Evolutionary conservation across 2,329 filamentous ascomycete genomes (phyloP), one percentile per base, ranked within the genome.

Genomic region (Fusarium poae): DNA sequence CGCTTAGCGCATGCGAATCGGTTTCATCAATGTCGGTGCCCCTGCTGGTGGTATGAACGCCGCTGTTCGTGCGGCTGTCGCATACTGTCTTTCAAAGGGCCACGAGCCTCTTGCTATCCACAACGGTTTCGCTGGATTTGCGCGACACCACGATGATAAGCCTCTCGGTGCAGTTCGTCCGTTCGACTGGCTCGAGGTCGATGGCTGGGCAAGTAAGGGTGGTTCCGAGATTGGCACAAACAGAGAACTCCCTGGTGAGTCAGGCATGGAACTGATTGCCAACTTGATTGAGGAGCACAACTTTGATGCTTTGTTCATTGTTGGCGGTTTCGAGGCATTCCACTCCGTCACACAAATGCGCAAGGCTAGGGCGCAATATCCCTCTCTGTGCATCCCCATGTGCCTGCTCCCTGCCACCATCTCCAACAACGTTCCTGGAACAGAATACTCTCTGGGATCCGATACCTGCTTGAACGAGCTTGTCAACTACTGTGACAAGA

Each of bases 41-140:
- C 96, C 96, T 10, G 96, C 96, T 30, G 96, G 96, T 79, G 96
- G 96, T 74, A 98, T 99, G 92, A 99, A 99, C 80, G 94, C 95
- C 29, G 96, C 96, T 42, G 96, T 97, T 21, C 90, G 96, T 72
- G 95, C 93, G 30, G 95, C 93, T 16, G 94, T 97, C 20, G 93
- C 94, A 32, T 97, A 97, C 83, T 98, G 94, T 78, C 80, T 97
- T 60, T 92, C 92, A 44, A 89, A 94, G 62, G 96, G 96, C n/a
- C 96, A 99, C 79, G 93, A 93, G 53, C 92, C 96, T 6, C 80
- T 98, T 74, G 95, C 93, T 20, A 94, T 99, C 57, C 92, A 98
- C 82, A 99, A 99, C 75, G 96, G 96, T 27, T 99, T 99, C 80
- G 93, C 96, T 32, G 96, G 96, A 18, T 90, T 99, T 59, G 91